Conservation (phyloP, 2,329 filamentous ascomycete genomes). For the Xylaria sp. region DNA sequence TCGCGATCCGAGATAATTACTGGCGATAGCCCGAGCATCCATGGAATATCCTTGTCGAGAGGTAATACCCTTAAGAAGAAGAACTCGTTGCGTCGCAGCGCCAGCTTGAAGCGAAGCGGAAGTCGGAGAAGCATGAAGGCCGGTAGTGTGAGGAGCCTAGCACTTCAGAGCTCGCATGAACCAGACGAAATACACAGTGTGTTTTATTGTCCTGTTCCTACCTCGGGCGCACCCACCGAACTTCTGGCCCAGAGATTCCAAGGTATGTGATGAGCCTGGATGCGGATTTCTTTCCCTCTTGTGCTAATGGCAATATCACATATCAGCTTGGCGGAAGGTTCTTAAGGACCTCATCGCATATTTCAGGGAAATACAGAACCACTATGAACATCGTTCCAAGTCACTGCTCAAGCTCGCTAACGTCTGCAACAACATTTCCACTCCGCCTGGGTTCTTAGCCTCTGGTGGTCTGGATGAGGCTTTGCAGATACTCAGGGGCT, state of each 20-base stretch:
- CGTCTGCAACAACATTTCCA: conserved; percentile 81
- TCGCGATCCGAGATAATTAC: conserved; percentile 63
- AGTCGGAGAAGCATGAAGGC: conserved; percentile 86
- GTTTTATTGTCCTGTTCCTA: conserved; percentile 91
- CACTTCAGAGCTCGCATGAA: conserved; percentile 74
- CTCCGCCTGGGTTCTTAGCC: conserved; percentile 79
- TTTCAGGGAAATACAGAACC: conserved; percentile 89
- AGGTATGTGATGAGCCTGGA: conserved; percentile 62
- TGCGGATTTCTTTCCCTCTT: not conserved
- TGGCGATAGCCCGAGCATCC: conserved; percentile 51
- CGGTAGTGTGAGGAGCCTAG: conserved; percentile 86
- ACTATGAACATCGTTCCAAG: conserved; percentile 89
- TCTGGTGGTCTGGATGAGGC: conserved; percentile 91
- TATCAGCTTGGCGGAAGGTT: conserved; percentile 88
- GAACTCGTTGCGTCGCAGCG: conserved; percentile 76
- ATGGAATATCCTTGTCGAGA: conserved; percentile 56
- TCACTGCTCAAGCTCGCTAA: conserved; percentile 84
- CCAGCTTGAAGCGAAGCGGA: conserved; percentile 80
- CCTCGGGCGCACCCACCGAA: conserved; percentile 87
- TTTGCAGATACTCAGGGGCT: conserved; percentile 79
- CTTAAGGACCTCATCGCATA: conserved; percentile 94
- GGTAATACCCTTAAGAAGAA: conserved; percentile 90
- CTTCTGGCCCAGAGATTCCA: conserved; percentile 88
- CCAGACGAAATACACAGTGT: conserved; percentile 81
- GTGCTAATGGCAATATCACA: conserved; percentile 15